Conservation (phyloP, 345 rosid species). For the Draba incana region DNA sequence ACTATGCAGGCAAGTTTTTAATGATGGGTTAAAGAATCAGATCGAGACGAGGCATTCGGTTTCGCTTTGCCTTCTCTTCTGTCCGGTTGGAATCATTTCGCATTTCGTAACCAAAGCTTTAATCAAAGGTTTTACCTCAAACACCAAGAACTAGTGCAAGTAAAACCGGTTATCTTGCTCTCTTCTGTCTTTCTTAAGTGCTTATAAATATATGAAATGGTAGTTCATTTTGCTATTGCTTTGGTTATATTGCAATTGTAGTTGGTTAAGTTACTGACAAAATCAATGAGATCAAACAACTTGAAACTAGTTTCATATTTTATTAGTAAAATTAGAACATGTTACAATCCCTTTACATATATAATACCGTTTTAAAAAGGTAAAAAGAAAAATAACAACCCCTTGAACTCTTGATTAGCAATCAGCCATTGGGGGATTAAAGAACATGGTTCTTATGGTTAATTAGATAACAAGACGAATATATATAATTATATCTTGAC, state of each 20-base stretch:
- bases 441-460: neutral
- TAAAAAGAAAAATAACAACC: neutral
- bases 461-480: neutral
- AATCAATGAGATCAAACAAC: neutral
- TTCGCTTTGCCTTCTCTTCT: conserved; percentile 83
- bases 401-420: neutral
- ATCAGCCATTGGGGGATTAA: neutral
- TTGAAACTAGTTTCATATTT: no score
- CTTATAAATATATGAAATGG: neutral
- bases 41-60: conserved; percentile 91
- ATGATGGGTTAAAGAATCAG: conserved; percentile 71
- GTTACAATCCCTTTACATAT: conserved; percentile 3
- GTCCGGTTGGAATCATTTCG: conserved; percentile 75
- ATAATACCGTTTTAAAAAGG: neutral
- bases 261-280: no score
- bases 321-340: neutral
- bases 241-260: no score
- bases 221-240: conserved; percentile 15
- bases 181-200: conserved; percentile 10
- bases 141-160: conserved; percentile 22
- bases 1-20: conserved; percentile 73
- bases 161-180: conserved; percentile 5
- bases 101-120: conserved; percentile 77
- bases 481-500: neutral
- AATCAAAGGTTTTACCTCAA: conserved; percentile 40